Evolutionary conservation across 345 rosid species (phyloP).

Genomic region (Syzygium oleosum): DNA sequence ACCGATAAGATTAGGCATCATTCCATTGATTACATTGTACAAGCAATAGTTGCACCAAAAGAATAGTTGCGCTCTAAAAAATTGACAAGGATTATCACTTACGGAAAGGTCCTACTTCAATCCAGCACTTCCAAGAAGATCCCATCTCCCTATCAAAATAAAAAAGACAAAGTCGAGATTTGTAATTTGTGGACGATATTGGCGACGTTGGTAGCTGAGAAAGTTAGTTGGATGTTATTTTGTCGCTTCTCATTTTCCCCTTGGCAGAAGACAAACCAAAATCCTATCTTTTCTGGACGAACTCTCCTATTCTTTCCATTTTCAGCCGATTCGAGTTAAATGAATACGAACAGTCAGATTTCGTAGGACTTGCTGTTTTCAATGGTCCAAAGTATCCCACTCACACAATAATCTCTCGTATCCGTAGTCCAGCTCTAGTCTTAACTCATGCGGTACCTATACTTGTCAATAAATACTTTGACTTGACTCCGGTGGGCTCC

Average conservation of each 20-base stretch:
- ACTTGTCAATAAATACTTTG: neutral
- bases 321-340: neutral
- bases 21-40: neutral
- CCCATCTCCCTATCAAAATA: neutral
- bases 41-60: neutral
- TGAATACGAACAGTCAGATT: no score
- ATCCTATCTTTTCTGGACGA: neutral
- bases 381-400: neutral
- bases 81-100: neutral
- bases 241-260: neutral
- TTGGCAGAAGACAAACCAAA: neutral
- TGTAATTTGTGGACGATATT: neutral
- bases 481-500: neutral
- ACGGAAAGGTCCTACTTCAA: neutral
- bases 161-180: neutral
- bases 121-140: neutral
- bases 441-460: neutral
- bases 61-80: neutral
- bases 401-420: neutral
- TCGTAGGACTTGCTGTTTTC: no score
- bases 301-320: neutral
- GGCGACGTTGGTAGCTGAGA: neutral
- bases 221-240: neutral
- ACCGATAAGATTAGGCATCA: neutral
- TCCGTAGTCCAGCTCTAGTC: neutral